Base-by-base conservation (phyloP, 192 early-diverging fungal genomes). In the Backusella sp. region DNA sequence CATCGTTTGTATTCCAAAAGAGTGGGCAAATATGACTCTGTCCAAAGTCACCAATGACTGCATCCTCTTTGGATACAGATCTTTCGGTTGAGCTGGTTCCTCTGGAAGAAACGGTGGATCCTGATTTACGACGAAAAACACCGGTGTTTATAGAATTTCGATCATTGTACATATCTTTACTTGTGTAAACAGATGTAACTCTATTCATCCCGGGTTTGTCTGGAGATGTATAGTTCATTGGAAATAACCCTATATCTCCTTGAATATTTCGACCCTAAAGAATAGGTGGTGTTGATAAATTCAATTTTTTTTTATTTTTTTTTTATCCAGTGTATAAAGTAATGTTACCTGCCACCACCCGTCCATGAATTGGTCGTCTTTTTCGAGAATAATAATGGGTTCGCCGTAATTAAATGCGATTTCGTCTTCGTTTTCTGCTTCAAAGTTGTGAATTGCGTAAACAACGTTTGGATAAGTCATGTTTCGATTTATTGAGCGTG, bases 281-380 rank as follows among this genome's bases (percentile, higher is more conserved):
- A 6, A 62, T 5, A 23, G 23, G 36, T 19, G 12, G 12, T 70
- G 17, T 70, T 70, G 26, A n/a, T 23, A 62, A 14, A 28, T 28
- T 23, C 8, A 21, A 11, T n/a, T 62, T 62, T n/a, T 53, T 39
- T 39, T 41, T n/a, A n/a, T n/a, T n/a, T n/a, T n/a, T n/a, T n/a
- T 39, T 39, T 39, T 11, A 39, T 39, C 11, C 1, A 21, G 21
- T 56, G 9, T 56, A 56, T 56, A 56, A 56, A 56, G 26, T 2
- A 23, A 30, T 39, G 2, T 19, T 78, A 90, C 91, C 83, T 88
- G 85, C 92, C 92, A 94, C 93, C 93, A 94, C 23, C 93, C 93
- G 80, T 94, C 93, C 28, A 83, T 82, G 77, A 86, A 93, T 32
- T 84, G 78, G n/a, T 92, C 91, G 70, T 94, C 93, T 68, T 82